Evolutionary conservation across 352 stramenopile species (phyloP).

Genomic region (Lagenidium giganteum): DNA sequence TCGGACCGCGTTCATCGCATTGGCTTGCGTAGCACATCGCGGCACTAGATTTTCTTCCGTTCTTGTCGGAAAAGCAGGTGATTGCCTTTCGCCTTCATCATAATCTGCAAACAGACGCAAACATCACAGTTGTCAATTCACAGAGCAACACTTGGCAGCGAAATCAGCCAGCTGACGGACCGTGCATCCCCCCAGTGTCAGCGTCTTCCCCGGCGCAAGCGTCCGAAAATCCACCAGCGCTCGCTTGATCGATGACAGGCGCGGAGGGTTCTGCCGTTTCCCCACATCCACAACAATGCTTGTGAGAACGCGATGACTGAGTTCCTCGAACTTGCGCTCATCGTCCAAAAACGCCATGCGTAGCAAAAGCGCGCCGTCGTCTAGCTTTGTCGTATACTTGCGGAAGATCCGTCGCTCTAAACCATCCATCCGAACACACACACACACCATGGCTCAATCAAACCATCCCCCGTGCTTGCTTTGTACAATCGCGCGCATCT

Average conservation of each 20-base stretch:
- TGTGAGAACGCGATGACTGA: constrained; percentile 56
- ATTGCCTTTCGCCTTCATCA: constrained; percentile 6
- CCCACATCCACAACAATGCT: constrained; percentile 45
- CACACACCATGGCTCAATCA: constrained; percentile 7
- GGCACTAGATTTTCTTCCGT: too few species aligned
- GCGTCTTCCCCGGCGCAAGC: constrained; percentile 56
- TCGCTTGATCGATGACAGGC: constrained; percentile 41
- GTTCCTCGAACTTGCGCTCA: constrained; percentile 52
- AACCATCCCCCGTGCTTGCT: constrained; percentile 3
- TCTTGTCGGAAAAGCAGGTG: constrained; percentile 21
- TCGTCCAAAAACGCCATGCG: constrained; percentile 39
- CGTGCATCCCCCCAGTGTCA: constrained; percentile 62
- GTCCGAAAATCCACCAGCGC: constrained; percentile 37
- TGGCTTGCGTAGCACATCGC: too few species aligned
- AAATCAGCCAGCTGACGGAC: too few species aligned
- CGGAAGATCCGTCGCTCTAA: constrained; percentile 43
- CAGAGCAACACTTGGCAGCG: too few species aligned
- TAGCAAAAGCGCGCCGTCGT: constrained; percentile 27
- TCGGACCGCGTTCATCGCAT: too few species aligned
- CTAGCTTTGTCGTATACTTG: constrained; percentile 29
- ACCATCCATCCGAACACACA: too few species aligned
- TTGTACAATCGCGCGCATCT: constrained; percentile 8
- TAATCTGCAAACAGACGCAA: constrained; percentile 9
- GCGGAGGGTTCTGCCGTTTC: constrained; percentile 48
- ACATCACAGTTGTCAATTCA: too few species aligned